Evolutionary conservation across 2,329 filamentous ascomycete species (phyloP).

Genomic region (Arthrobotrys sphaeroides): DNA sequence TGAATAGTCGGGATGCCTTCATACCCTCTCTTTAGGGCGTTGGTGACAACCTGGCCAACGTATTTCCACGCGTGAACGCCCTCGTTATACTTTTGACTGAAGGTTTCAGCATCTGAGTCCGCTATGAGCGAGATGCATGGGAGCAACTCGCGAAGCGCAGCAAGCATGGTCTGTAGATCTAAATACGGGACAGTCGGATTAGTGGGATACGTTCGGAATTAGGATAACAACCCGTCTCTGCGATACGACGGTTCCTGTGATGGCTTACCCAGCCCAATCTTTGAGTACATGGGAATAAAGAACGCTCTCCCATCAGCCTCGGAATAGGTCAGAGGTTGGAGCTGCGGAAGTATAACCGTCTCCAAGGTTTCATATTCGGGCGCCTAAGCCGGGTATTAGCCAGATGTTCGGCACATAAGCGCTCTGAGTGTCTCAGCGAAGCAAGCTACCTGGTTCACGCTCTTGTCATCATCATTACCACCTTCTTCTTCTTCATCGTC

Average conservation of each 20-base stretch:
- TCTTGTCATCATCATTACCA: constrained; percentile 9
- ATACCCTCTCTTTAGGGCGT: constrained; percentile 38
- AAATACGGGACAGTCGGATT: too few relatives aligned
- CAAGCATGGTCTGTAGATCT: constrained; percentile 31
- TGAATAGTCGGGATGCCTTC: not conserved
- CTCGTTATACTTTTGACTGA: constrained; percentile 30
- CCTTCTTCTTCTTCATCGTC: constrained; percentile 20
- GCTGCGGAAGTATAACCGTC: constrained; percentile 35
- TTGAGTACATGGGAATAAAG: constrained; percentile 46
- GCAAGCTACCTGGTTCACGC: constrained; percentile 20
- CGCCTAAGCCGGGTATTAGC: not conserved
- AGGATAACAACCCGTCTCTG: too few relatives aligned
- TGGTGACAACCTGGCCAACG: constrained; percentile 29
- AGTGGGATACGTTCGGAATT: too few relatives aligned
- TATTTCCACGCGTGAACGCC: constrained; percentile 47
- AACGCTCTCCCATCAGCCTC: constrained; percentile 38
- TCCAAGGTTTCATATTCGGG: constrained; percentile 32
- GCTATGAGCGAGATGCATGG: constrained; percentile 40
- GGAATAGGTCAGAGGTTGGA: constrained; percentile 28
- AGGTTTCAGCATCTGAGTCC: constrained; percentile 28
- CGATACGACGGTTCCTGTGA: too few relatives aligned
- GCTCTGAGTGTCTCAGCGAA: not conserved
- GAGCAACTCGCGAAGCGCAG: constrained; percentile 27
- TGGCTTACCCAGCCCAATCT: constrained; percentile 36
- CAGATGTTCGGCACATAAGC: too few relatives aligned